phyloP scores from a whole-genome alignment of 2,329 filamentous ascomycete species.

The Dothideomycetidae sp. region DNA sequence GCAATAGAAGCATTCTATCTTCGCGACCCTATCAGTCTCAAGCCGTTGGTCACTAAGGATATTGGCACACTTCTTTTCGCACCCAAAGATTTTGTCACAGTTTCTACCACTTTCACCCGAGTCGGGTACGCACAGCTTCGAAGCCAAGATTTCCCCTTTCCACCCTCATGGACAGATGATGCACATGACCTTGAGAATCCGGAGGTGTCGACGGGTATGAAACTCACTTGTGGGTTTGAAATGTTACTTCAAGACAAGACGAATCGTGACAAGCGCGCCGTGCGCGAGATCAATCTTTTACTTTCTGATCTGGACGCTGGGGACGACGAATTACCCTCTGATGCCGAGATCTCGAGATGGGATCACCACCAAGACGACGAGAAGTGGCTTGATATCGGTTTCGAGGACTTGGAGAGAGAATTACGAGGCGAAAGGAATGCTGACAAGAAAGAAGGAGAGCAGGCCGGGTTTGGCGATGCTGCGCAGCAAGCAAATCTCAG shows the following conservation, averaged over 20 bases:
- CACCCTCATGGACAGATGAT: slow-evolving; percentile 41
- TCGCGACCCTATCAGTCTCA: slow-evolving; percentile 64
- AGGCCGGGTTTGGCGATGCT: slow-evolving; percentile 44
- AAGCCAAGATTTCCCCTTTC: slow-evolving; percentile 62
- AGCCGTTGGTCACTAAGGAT: slow-evolving; percentile 47
- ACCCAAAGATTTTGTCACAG: slow-evolving; percentile 63
- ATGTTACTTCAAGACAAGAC: slow-evolving; percentile 60
- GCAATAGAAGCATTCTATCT: slow-evolving; percentile 88
- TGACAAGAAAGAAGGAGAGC: slow-evolving; percentile 11
- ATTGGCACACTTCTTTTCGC: slow-evolving; percentile 48
- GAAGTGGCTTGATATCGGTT: slow-evolving; percentile 83
- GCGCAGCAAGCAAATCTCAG: slow-evolving; percentile 61
- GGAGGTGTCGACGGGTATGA: slow-evolving; percentile 63
- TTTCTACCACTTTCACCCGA: slow-evolving; percentile 73
- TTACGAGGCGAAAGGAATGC: slow-evolving; percentile 37
- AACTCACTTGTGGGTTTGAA: slow-evolving; percentile 78
- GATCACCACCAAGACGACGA: slow-evolving; percentile 63
- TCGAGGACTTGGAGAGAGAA: slow-evolving; percentile 74
- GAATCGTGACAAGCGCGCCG: slow-evolving; percentile 51
- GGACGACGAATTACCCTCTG: slow-evolving; percentile 53
- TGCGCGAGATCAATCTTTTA: slow-evolving; percentile 62
- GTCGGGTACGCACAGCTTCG: slow-evolving; percentile 82
- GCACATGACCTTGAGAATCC: slow-evolving; percentile 25
- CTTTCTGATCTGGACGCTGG: slow-evolving; percentile 63
- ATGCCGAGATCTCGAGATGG: slow-evolving; percentile 64